Conservation (phyloP, 352 stramenopile species). For the Phytophthora meadii region DNA sequence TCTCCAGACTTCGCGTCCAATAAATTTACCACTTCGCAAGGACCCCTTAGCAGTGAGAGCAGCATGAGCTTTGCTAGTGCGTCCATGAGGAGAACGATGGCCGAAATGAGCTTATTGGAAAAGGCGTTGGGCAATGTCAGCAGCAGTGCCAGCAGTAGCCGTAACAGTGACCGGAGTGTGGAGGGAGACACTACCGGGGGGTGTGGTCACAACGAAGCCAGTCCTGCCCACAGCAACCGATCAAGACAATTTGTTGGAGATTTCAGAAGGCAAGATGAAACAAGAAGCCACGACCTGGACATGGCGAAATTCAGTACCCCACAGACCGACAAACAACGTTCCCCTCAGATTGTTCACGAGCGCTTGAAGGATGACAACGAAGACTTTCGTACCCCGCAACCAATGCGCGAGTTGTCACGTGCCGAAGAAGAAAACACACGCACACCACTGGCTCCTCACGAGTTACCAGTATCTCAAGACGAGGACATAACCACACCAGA, state of each 20-base stretch:
- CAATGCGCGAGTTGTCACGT: constrained; percentile 1
- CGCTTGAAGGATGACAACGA: constrained; percentile 6
- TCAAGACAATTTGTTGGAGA: background rate
- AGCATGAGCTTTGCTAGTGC: constrained; percentile 55
- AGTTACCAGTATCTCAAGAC: background rate
- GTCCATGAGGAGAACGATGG: constrained; percentile 59
- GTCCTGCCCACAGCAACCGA: constrained; percentile 3
- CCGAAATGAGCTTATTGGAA: constrained; percentile 71
- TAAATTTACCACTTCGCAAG: constrained; percentile 14
- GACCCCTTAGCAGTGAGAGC: constrained; percentile 37
- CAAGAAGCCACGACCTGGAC: constrained; percentile 2
- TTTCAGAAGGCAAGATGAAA: constrained; percentile 4
- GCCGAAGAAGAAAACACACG: background rate
- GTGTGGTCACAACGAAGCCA: constrained; percentile 7
- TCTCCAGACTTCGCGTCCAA: constrained; percentile 16
- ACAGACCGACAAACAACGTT: background rate
- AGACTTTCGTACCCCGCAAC: constrained; percentile 2
- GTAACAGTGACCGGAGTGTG: constrained; percentile 3
- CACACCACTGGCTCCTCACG: background rate
- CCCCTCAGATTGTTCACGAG: constrained; percentile 1
- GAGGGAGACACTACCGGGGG: constrained; percentile 4
- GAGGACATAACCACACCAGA: constrained; percentile 4
- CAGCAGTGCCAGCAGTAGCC: constrained; percentile 57
- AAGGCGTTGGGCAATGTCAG: constrained; percentile 74
- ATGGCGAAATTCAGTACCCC: constrained; percentile 7